Evolutionary conservation across 1,139 yeast genomes (phyloP).

Genomic region (Candida sanyaensis): DNA sequence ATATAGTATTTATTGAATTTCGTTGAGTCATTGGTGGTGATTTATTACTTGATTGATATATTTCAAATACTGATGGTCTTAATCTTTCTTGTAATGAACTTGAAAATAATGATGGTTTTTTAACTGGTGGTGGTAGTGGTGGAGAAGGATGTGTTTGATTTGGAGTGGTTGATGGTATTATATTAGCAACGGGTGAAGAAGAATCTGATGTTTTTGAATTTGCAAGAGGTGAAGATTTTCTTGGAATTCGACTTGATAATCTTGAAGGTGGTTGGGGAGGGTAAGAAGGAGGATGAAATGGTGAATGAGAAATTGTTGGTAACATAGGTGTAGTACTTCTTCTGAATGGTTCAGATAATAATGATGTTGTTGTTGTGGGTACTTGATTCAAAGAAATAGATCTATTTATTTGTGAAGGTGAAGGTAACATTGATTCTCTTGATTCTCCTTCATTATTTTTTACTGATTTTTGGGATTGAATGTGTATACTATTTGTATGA

Average conservation of each 20-base stretch:
- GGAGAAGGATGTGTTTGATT: constrained; percentile 8
- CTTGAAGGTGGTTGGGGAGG: background rate
- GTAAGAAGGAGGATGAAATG: background rate
- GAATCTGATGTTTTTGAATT: background rate
- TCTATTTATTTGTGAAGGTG: constrained; percentile 10
- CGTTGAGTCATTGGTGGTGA: background rate
- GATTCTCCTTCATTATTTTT: too few relatives aligned
- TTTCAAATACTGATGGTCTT: constrained; percentile 46
- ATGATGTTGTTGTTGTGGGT: constrained; percentile 4
- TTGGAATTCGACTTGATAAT: background rate
- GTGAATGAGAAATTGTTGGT: constrained; percentile 9
- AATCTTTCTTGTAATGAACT: constrained; percentile 30
- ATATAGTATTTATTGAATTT: background rate
- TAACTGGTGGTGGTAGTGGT: constrained; percentile 10
- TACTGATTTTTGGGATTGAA: background rate
- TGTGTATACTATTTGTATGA: background rate
- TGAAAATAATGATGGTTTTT: constrained; percentile 23
- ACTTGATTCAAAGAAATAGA: constrained; percentile 9
- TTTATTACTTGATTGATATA: constrained; percentile 23
- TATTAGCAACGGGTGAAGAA: constrained; percentile 5
- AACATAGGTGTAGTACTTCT: constrained; percentile 6
- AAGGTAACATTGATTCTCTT: constrained; percentile 2
- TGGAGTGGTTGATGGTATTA: constrained; percentile 4
- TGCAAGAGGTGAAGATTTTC: constrained; percentile 1
- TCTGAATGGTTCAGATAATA: constrained; percentile 5